Conservation (phyloP, 371 early-diverging fungal genomes). For the Coemansia sp. region DNA sequence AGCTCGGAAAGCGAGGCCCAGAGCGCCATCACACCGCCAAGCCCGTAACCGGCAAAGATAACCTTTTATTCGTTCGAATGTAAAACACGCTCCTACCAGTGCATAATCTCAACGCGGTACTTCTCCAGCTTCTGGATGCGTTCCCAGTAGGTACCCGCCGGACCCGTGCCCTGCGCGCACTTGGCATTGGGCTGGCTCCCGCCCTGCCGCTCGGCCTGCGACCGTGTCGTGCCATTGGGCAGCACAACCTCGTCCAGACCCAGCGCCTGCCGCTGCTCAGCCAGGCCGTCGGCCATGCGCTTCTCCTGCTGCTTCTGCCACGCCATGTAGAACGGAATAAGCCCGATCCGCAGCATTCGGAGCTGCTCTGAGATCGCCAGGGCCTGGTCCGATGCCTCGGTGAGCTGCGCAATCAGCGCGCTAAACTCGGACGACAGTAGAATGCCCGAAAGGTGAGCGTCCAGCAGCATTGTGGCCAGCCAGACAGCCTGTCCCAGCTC, state of each 20-base stretch:
- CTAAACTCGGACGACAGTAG: constrained; percentile 32
- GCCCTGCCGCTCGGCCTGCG: constrained; percentile 39
- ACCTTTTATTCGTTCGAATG: background rate
- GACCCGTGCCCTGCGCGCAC: constrained; percentile 40
- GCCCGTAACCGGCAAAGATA: background rate
- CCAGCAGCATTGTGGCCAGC: constrained; percentile 36
- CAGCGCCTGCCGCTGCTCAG: constrained; percentile 40
- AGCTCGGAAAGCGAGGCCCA: constrained; percentile 40
- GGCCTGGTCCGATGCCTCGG: constrained; percentile 28
- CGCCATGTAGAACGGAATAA: constrained; percentile 38
- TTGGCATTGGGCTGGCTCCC: constrained; percentile 28
- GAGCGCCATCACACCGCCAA: constrained; percentile 4
- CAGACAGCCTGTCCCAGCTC: constrained; percentile 34
- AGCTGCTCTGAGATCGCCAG: constrained; percentile 46
- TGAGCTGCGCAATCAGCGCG: constrained; percentile 31
- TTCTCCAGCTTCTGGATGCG: constrained; percentile 49
- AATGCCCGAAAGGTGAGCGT: constrained; percentile 40
- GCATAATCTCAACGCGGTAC: constrained; percentile 51
- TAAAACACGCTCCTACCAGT: constrained; percentile 25
- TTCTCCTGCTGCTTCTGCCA: constrained; percentile 45
- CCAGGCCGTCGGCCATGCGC: constrained; percentile 34
- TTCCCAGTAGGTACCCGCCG: constrained; percentile 49
- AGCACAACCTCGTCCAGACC: constrained; percentile 49
- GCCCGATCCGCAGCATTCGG: constrained; percentile 38
- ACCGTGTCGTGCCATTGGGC: constrained; percentile 42